phyloP scores from a whole-genome alignment of 805 yeast species.

The Lipomyces lipofer region DNA sequence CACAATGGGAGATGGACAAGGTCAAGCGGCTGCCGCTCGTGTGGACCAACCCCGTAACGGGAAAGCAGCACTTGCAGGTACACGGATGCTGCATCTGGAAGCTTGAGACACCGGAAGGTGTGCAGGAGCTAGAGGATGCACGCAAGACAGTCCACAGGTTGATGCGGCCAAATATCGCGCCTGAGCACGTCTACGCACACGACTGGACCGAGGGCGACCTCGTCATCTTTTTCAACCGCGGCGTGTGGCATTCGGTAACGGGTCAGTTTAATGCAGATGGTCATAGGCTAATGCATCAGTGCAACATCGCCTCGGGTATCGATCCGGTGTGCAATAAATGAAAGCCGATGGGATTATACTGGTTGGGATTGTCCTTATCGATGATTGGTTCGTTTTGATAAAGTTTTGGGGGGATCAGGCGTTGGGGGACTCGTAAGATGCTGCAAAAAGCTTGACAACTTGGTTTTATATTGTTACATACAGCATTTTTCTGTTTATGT shows the following conservation, averaged over 20 bases:
- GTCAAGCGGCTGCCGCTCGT: slow-evolving; percentile 79
- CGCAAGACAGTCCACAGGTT: slow-evolving; percentile 68
- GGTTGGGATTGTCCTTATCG: too few species aligned
- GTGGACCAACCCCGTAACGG: slow-evolving; percentile 89
- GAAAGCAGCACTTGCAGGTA: slow-evolving; percentile 77
- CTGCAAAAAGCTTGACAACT: too few species aligned
- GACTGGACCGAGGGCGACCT: slow-evolving; percentile 82
- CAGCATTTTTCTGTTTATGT: too few species aligned
- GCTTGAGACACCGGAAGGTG: slow-evolving; percentile 58
- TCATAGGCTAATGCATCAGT: slow-evolving; percentile 86
- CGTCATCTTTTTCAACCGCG: slow-evolving; percentile 83
- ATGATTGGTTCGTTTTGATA: too few species aligned
- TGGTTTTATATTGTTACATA: too few species aligned
- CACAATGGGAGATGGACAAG: slow-evolving; percentile 79
- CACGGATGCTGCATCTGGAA: slow-evolving; percentile 85
- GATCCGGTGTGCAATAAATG: slow-evolving; percentile 29
- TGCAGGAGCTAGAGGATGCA: slow-evolving; percentile 67
- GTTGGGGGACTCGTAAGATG: too few species aligned
- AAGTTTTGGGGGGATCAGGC: too few species aligned
- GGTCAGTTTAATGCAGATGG: slow-evolving; percentile 82
- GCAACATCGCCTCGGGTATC: slow-evolving; percentile 74
- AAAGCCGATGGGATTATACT: too few species aligned
- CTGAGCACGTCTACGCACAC: slow-evolving; percentile 73
- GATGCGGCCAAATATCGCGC: slow-evolving; percentile 84
- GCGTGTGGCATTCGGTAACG: slow-evolving; percentile 89